Evolutionary conservation across 805 yeast species (phyloP).

Genomic region (Saccharomyces kudriavzevii): DNA sequence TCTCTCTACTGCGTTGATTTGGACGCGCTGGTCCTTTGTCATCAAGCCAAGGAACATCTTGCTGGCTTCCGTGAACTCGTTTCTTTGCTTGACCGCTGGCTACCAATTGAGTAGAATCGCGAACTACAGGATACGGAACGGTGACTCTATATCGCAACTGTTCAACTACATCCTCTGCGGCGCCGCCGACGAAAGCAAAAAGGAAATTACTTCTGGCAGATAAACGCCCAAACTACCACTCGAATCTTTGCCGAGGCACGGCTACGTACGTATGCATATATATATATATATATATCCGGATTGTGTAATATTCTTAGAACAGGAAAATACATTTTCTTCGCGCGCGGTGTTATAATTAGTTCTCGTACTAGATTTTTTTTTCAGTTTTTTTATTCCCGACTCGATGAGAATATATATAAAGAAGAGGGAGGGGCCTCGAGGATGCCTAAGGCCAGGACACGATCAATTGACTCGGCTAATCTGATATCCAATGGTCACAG

Average conservation of each 20-base stretch:
- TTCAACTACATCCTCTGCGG: constrained; percentile 54
- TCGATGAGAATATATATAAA: background rate
- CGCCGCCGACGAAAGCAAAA: constrained; percentile 9
- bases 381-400: background rate
- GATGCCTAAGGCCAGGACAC: background rate
- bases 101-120: constrained; percentile 70
- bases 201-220: background rate
- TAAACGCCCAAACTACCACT: background rate
- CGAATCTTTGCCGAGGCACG: background rate
- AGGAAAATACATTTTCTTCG: background rate
- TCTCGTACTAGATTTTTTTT: background rate
- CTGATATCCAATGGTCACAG: constrained; percentile 27
- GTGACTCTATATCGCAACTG: constrained; percentile 54
- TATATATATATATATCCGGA: background rate
- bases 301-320: background rate
- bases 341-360: background rate
- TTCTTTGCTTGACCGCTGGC: constrained; percentile 85
- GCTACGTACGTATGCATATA: background rate
- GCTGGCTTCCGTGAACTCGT: constrained; percentile 89
- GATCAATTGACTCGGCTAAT: background rate
- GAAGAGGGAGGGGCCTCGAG: background rate
- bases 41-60: constrained; percentile 82
- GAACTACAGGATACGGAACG: constrained; percentile 54
- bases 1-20: constrained; percentile 84
- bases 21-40: constrained; percentile 98